Evolutionary conservation across 345 rosid genomes (phyloP).

Genomic region (Stellera chamaejasme): DNA sequence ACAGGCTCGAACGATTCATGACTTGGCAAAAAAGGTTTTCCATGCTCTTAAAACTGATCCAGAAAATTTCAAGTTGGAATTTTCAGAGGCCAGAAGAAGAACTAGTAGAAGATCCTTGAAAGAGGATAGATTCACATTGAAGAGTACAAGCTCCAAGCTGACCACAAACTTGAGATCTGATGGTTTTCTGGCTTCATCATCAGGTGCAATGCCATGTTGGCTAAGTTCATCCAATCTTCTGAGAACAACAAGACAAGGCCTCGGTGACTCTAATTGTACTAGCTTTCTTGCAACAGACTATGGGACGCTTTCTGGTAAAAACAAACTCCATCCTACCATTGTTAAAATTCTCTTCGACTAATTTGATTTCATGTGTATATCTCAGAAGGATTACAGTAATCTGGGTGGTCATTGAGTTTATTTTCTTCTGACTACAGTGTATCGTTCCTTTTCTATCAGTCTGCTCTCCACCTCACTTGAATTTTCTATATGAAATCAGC

Average conservation of each 20-base stretch:
- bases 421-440: too few species aligned
- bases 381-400: not conserved
- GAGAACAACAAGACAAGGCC: slow-evolving; percentile 12
- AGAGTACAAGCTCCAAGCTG: slow-evolving; percentile 21
- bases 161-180: slow-evolving; percentile 14
- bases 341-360: slow-evolving; percentile 1
- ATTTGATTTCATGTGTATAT: not conserved
- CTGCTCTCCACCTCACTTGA: too few species aligned
- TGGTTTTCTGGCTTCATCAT: slow-evolving; percentile 8
- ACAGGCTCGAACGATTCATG: slow-evolving; percentile 59
- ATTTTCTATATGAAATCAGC: too few species aligned
- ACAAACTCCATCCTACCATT: slow-evolving; percentile 2
- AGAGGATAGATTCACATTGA: slow-evolving; percentile 17
- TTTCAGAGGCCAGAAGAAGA: slow-evolving; percentile 35
- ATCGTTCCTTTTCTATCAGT: too few species aligned
- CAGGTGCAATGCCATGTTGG: slow-evolving; percentile 12
- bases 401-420: not conserved
- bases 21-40: slow-evolving; percentile 50
- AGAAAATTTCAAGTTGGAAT: slow-evolving; percentile 31
- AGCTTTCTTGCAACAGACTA: slow-evolving; percentile 14
- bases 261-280: slow-evolving; percentile 5
- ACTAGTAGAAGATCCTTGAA: slow-evolving; percentile 20
- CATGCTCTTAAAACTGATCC: slow-evolving; percentile 41
- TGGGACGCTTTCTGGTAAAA: slow-evolving; percentile 25
- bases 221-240: slow-evolving; percentile 16